Conservation (phyloP, 192 early-diverging fungal genomes). For the Entomortierella beljakovae region DNA sequence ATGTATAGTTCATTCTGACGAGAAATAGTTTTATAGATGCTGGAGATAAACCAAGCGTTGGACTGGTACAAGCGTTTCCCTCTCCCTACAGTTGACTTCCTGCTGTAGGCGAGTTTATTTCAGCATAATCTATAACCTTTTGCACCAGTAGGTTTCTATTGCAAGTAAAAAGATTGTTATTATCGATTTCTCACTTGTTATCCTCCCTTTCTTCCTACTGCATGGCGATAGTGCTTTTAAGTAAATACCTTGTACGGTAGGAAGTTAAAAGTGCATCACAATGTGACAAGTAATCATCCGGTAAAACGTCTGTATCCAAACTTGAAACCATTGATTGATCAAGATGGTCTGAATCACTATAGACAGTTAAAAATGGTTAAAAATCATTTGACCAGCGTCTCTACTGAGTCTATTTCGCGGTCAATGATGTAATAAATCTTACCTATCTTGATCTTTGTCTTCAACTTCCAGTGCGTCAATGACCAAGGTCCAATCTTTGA, state of each 20-base stretch:
- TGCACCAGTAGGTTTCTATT: conserved; percentile 15
- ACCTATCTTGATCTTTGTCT: conserved; percentile 32
- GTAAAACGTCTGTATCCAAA: conserved; percentile 28
- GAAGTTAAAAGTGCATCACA: conserved; percentile 41
- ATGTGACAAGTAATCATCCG: conserved; percentile 31
- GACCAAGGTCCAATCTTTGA: conserved; percentile 39
- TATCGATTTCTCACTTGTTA: no score
- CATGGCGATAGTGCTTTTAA: background rate
- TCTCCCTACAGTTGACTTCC: conserved; percentile 3
- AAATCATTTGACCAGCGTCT: no score
- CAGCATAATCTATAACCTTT: conserved; percentile 28
- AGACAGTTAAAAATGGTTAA: background rate
- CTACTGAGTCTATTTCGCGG: no score
- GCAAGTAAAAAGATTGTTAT: background rate
- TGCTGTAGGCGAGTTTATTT: background rate
- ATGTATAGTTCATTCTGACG: background rate
- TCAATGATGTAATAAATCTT: background rate
- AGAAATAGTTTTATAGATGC: no score
- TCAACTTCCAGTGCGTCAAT: conserved; percentile 38
- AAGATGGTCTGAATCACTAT: conserved; percentile 38
- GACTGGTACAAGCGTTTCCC: no score
- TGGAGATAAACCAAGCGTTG: no score
- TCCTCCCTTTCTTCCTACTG: no score
- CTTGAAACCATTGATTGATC: conserved; percentile 44
- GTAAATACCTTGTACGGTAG: conserved; percentile 25